phyloP scores from a whole-genome alignment of 108 stramenopile species.

The Pseudonitzschia pungens region DNA sequence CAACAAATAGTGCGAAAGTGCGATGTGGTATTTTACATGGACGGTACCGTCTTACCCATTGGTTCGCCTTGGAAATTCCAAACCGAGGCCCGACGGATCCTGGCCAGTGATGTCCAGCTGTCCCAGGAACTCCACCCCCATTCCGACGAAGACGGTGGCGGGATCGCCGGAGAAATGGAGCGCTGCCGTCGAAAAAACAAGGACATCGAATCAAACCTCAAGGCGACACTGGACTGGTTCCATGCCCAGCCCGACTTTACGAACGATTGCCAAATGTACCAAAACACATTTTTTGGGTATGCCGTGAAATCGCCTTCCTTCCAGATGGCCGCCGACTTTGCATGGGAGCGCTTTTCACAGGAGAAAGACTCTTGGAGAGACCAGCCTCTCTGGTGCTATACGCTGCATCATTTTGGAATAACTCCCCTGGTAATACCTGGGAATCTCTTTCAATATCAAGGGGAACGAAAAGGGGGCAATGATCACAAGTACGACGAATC shows the following conservation, averaged over 20 bases:
- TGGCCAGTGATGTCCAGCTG: slow-evolving; percentile 16
- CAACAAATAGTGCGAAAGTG: slow-evolving; percentile 15
- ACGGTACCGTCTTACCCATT: slow-evolving; percentile 17
- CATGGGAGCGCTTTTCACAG: slow-evolving; percentile 28
- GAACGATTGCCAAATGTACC: slow-evolving; percentile 22
- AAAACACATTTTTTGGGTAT: slow-evolving; percentile 23
- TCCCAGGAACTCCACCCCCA: slow-evolving; percentile 27
- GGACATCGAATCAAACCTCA: slow-evolving; percentile 21
- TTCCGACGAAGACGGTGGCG: slow-evolving; percentile 10
- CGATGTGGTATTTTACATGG: slow-evolving; percentile 27
- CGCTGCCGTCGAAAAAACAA: slow-evolving; percentile 19
- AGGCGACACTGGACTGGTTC: slow-evolving; percentile 25
- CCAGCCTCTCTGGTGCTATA: slow-evolving; percentile 39
- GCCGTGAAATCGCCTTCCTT: slow-evolving; percentile 3
- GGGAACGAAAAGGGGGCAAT: not conserved
- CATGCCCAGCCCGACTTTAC: slow-evolving; percentile 29
- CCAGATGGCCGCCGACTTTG: slow-evolving; percentile 9
- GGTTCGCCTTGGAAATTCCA: slow-evolving; percentile 9
- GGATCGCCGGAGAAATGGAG: slow-evolving; percentile 8
- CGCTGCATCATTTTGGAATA: slow-evolving; percentile 29
- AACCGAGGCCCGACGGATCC: slow-evolving; percentile 8
- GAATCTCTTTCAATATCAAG: slow-evolving; percentile 2
- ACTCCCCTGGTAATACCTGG: slow-evolving; percentile 16
- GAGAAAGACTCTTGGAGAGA: slow-evolving; percentile 38
- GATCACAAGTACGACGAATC: slow-evolving; percentile 3